Percentiles rank a stretch among this genome's conserved stretches.
Evolutionary conservation across 768 basidiomycete species (phyloP).

Genomic region (Cystoderma amianthinum): DNA sequence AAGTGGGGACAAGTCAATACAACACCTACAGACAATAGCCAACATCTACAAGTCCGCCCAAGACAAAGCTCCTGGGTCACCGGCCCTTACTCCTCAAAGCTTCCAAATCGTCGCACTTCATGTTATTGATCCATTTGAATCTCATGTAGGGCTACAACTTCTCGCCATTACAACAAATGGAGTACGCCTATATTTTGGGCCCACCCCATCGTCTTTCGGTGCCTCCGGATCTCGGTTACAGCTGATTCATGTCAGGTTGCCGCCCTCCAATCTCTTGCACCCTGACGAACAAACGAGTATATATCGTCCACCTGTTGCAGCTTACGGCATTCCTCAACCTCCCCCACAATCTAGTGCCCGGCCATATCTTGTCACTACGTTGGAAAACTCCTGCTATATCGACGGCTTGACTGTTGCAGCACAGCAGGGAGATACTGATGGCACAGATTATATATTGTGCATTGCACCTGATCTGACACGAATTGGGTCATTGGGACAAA

Average conservation of each 20-base stretch:
- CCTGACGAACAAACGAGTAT: conserved; percentile 61
- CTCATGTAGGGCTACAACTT: conserved; percentile 65
- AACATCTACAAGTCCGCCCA: conserved; percentile 71
- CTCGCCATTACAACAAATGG: conserved; percentile 80
- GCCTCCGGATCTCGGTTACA: conserved; percentile 41
- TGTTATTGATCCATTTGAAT: conserved; percentile 58
- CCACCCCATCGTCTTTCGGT: conserved; percentile 44
- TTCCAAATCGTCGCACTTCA: conserved; percentile 72
- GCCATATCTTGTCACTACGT: conserved; percentile 48
- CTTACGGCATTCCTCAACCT: conserved; percentile 42
- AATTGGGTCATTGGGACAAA: conserved; percentile 63
- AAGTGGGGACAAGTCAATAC: conserved; percentile 55
- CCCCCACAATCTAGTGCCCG: conserved; percentile 40
- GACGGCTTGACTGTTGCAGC: conserved; percentile 63
- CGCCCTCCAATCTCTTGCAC: conserved; percentile 69
- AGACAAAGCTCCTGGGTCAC: conserved; percentile 75
- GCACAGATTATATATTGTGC: conserved; percentile 70
- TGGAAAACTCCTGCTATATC: conserved; percentile 60
- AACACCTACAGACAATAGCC: conserved; percentile 68
- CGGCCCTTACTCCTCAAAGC: conserved; percentile 58
- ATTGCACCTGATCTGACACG: conserved; percentile 69
- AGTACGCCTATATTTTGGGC: conserved; percentile 77
- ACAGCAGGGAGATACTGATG: conserved; percentile 71
- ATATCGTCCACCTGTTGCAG: conserved; percentile 35
- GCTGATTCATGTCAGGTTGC: conserved; percentile 73